Evolutionary conservation across 2,329 filamentous ascomycete species (phyloP), one percentile per base, ranked within the genome.

Genomic region (Trematosphaeria pertusa): DNA sequence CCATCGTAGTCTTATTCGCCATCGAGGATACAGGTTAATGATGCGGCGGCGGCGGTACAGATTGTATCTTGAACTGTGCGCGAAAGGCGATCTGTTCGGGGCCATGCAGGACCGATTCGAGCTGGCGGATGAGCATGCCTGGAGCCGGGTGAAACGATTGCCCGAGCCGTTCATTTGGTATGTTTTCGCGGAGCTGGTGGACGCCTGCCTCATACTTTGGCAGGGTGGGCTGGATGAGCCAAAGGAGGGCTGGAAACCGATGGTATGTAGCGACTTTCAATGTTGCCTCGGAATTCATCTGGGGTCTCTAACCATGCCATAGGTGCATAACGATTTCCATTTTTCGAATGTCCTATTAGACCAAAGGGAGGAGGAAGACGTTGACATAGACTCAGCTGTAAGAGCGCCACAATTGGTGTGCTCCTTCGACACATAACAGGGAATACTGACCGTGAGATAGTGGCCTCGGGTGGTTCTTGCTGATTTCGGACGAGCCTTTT

Each of bases 1-100:
- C 9, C 11, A 36, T n/a, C 28, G 32, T 7, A 53, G 37, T 22
- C 22, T 59, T 5, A 28, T 57, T 11, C 21, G 31, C 10, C 22
- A 31, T 17, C 34, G 40, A 12, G 50, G 45, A n/a, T 36, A 52
- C 37, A 28, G 53, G 28, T 12, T 52, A 3, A 45, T 50, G 41
- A 56, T 56, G 50, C 10, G 8, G n/a, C 14, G 37, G 11, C 32
- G 24, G 21, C 28, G 39, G 5, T 54, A 50, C 21, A 28, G 45
- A 6, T 2, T 54, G 3, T 58, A 44, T 20, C 15, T 52, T 14
- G 50, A 54, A 11, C 39, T 24, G 8, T 43, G 33, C 26, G 10
- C 28, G 4, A 30, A 32, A 11, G 38, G 44, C n/a, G 26, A 43
- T 30, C 30, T 50, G 9, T 20, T 8, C 12, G 24, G n/a, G 4